These are phyloP conservation scores for Xanthoconium stramineum DNA, from an alignment of 768 basidiomycete species.

Conservation along the genomic window DNA sequence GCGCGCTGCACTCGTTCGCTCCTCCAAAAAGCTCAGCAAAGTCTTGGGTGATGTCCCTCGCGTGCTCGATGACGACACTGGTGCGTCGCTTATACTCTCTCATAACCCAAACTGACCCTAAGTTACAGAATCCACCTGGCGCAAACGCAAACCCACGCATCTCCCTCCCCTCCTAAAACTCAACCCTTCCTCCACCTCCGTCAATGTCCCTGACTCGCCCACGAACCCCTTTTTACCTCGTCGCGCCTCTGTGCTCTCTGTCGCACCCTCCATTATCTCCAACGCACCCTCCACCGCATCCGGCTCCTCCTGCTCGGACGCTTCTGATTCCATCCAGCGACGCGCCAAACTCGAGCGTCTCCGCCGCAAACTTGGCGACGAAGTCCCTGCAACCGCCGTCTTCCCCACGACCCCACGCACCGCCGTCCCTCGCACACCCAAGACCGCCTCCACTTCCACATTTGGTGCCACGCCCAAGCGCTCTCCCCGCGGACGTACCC, in stretches of 20 bases:
- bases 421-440: slow-evolving; percentile 5
- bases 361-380: slow-evolving; percentile 58
- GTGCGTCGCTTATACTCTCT: neutral
- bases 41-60: slow-evolving; percentile 60
- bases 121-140: slow-evolving; percentile 18
- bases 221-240: neutral
- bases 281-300: slow-evolving; percentile 15
- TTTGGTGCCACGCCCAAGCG: neutral
- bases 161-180: slow-evolving; percentile 26
- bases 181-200: no score
- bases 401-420: slow-evolving; percentile 39
- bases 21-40: slow-evolving; percentile 57
- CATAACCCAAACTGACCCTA: neutral
- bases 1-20: slow-evolving; percentile 54
- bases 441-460: neutral
- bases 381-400: slow-evolving; percentile 58
- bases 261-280: slow-evolving; percentile 15
- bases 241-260: slow-evolving; percentile 6
- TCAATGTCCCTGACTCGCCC: no score
- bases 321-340: slow-evolving; percentile 40
- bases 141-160: slow-evolving; percentile 27
- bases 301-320: slow-evolving; percentile 22
- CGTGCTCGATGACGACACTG: slow-evolving; percentile 38
- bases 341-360: slow-evolving; percentile 64
- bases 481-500: neutral